phyloP scores from a whole-genome alignment of 2,329 filamentous ascomycete genomes.

The Fusarium sp. region DNA sequence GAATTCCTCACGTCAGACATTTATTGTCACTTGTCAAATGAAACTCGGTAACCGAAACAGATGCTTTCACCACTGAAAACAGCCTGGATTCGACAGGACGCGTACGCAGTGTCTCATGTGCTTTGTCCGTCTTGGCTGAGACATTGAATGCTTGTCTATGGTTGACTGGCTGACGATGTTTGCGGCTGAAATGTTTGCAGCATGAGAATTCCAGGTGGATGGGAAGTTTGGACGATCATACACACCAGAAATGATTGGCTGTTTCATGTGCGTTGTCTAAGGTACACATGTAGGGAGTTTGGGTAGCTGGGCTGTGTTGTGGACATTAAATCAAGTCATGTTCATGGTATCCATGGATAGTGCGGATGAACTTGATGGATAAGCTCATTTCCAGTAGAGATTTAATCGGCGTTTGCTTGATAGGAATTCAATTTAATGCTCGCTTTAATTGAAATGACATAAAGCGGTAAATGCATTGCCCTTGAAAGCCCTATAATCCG shows the following conservation, averaged over 20 bases:
- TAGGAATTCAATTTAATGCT: background rate
- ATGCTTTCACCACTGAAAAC: background rate
- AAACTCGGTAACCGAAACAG: slow-evolving; percentile 1
- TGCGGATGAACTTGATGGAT: too few species aligned
- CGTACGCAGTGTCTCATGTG: background rate
- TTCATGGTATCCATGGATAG: background rate
- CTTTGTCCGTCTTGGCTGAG: background rate
- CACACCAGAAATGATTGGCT: background rate
- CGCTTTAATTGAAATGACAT: background rate
- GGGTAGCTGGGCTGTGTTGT: background rate
- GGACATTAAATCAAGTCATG: too few species aligned
- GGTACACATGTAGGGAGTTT: background rate
- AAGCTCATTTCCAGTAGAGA: background rate
- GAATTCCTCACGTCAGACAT: background rate
- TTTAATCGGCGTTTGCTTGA: rapidly evolving
- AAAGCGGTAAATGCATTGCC: background rate
- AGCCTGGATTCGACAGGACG: background rate
- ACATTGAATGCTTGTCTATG: background rate
- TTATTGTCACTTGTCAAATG: background rate
- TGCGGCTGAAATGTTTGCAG: background rate
- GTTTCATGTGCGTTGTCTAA: background rate
- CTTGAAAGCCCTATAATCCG: background rate
- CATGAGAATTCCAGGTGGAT: background rate
- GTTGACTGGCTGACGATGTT: background rate
- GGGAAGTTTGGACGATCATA: too few species aligned